Evolutionary conservation across 352 stramenopile species (phyloP).

Genomic region (Paralagenidium karlingii): DNA sequence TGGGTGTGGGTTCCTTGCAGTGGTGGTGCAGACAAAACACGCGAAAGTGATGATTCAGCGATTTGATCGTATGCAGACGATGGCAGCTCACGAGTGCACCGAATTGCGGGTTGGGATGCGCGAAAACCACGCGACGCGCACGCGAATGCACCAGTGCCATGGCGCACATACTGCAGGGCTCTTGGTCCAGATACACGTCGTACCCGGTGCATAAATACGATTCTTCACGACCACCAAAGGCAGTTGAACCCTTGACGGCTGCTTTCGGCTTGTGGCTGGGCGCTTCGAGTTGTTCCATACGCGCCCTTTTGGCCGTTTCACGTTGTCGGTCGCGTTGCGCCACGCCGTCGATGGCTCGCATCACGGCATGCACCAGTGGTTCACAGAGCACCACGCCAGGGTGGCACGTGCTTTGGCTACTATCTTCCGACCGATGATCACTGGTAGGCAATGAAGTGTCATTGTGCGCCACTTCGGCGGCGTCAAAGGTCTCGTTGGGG

Average conservation of each 20-base stretch:
- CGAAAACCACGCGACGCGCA: slow-evolving; percentile 65
- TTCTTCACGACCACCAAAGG: neutral
- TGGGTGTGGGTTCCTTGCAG: too few species aligned
- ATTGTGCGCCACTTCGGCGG: too few species aligned
- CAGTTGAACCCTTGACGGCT: neutral
- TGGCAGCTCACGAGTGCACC: slow-evolving; percentile 51
- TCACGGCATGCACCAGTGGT: slow-evolving; percentile 50
- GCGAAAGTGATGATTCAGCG: slow-evolving; percentile 82
- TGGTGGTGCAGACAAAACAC: slow-evolving; percentile 71
- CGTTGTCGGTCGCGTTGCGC: slow-evolving; percentile 37
- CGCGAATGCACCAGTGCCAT: slow-evolving; percentile 86
- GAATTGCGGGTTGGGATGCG: slow-evolving; percentile 25
- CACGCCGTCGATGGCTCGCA: slow-evolving; percentile 53
- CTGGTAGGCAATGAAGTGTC: too few species aligned
- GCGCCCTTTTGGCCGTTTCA: slow-evolving; percentile 6
- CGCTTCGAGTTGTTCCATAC: slow-evolving; percentile 22
- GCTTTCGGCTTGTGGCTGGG: too few species aligned
- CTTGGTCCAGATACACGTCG: slow-evolving; percentile 72
- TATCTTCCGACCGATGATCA: too few species aligned
- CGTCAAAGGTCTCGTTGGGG: slow-evolving; percentile 2
- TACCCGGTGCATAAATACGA: slow-evolving; percentile 85
- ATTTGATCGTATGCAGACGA: slow-evolving; percentile 71
- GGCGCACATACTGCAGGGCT: slow-evolving; percentile 83
- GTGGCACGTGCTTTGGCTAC: neutral
- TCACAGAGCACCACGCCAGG: too few species aligned